These are phyloP conservation scores for Platanthera zijinensis DNA, from an alignment of 106 monocot genomes.

Conservation along the genomic window DNA sequence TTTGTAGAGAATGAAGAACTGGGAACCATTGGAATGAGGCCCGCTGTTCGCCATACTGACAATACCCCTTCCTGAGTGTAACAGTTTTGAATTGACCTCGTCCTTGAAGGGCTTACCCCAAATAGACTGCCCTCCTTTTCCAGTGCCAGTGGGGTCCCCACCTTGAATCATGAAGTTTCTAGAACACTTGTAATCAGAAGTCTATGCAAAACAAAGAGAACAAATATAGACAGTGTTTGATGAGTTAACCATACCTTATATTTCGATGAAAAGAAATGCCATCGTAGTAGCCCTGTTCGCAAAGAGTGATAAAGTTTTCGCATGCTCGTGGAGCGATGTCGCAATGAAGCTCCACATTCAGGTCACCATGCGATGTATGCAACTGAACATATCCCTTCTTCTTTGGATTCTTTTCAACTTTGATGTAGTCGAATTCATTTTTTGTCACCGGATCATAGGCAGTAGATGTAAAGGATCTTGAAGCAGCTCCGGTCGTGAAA, in stretches of 20 bases:
- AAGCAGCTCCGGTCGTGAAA: constrained; percentile 86
- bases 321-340: constrained; percentile 89
- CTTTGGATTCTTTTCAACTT: constrained; percentile 90
- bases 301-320: constrained; percentile 96
- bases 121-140: constrained; percentile 87
- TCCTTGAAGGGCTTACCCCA: constrained; percentile 99
- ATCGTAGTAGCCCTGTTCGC: constrained; percentile 94
- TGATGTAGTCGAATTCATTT: constrained; percentile 88
- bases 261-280: constrained; percentile 82
- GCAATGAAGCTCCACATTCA: constrained; percentile 91
- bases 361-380: constrained; percentile 92
- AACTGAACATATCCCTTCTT: constrained; percentile 98
- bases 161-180: constrained; percentile 99
- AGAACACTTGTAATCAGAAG: constrained; percentile 1
- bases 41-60: constrained; percentile 99
- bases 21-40: constrained; percentile 93
- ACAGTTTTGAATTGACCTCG: constrained; percentile 86
- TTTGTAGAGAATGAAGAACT: constrained; percentile 95
- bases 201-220: not conserved
- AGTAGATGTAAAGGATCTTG: constrained; percentile 94
- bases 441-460: constrained; percentile 89
- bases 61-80: constrained; percentile 86
- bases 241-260: constrained; percentile 53
- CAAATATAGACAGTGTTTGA: not conserved
- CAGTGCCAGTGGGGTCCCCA: constrained; percentile 91